A percentile compares a stretch with the other conserved stretches of the same genome.
These are phyloP conservation scores for Rubia tinctorum DNA, from an alignment of 305 asterid genomes.

Conservation along the genomic window DNA sequence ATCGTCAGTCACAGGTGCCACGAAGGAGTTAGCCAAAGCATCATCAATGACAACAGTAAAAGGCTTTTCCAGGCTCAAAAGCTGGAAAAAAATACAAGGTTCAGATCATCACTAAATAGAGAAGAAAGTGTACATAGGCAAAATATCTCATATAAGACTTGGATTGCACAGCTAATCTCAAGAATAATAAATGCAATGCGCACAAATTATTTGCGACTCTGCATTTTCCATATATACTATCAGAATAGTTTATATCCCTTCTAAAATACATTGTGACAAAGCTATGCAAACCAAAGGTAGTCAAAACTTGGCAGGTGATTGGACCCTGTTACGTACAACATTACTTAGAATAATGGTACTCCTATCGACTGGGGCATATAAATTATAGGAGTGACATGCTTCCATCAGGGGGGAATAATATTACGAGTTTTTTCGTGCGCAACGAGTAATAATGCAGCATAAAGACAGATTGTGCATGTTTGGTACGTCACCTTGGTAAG, in stretches of 20 bases:
- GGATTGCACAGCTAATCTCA: background rate
- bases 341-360: background rate
- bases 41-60: slow-evolving; percentile 91
- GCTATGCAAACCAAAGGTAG: too few relatives aligned
- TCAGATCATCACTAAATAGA: background rate
- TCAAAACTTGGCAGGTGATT: background rate
- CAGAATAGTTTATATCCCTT: background rate
- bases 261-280: background rate
- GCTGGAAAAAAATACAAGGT: slow-evolving; percentile 33
- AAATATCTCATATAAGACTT: background rate
- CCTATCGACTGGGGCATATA: background rate
- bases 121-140: background rate
- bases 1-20: slow-evolving; percentile 81
- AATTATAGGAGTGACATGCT: background rate
- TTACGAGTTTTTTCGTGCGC: background rate
- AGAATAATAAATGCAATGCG: background rate
- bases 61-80: slow-evolving; percentile 66
- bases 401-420: background rate
- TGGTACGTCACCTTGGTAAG: slow-evolving; percentile 54
- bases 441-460: background rate
- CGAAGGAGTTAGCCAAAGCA: slow-evolving; percentile 82
- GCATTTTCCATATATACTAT: background rate
- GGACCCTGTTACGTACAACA: background rate
- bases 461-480: background rate
- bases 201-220: background rate